phyloP scores from a whole-genome alignment of 176 grass and related monocot species.

The Thinopyrum elongatum region DNA sequence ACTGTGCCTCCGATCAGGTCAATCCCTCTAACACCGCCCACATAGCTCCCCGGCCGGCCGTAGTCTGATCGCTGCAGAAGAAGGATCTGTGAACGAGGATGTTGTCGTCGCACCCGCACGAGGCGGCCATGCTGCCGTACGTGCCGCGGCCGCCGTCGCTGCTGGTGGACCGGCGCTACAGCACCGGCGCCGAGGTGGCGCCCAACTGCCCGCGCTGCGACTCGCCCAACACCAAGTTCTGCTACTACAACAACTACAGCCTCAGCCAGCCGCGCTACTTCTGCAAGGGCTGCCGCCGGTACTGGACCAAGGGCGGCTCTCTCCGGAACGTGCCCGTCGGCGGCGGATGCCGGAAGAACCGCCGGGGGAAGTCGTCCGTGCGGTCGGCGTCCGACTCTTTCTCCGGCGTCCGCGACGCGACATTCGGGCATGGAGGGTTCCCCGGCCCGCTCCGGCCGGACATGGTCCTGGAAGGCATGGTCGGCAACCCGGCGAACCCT shows the following conservation, averaged over 20 bases:
- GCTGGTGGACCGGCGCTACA: slow-evolving; percentile 61
- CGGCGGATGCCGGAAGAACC: slow-evolving; percentile 80
- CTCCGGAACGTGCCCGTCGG: slow-evolving; percentile 84
- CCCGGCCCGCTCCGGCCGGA: slow-evolving; percentile 58
- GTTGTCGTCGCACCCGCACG: slow-evolving; percentile 49
- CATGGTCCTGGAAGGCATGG: slow-evolving; percentile 66
- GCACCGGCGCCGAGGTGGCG: slow-evolving; percentile 50
- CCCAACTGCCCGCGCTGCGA: slow-evolving; percentile 87
- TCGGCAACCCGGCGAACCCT: slow-evolving; percentile 31
- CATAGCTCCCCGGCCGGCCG: background rate
- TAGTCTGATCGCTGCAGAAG: background rate
- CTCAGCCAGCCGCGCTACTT: slow-evolving; percentile 93
- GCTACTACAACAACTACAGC: slow-evolving; percentile 99
- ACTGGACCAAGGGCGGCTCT: slow-evolving; percentile 97
- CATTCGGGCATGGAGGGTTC: slow-evolving; percentile 40
- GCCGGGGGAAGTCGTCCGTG: slow-evolving; percentile 46
- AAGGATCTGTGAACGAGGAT: slow-evolving; percentile 10
- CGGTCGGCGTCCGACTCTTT: slow-evolving; percentile 24
- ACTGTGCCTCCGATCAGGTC: background rate
- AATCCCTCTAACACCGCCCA: slow-evolving; percentile 26
- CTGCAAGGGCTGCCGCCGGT: slow-evolving; percentile 88
- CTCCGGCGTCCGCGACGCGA: background rate
- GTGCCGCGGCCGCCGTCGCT: slow-evolving; percentile 37
- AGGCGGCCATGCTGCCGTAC: slow-evolving; percentile 59
- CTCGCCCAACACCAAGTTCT: slow-evolving; percentile 92